These are phyloP conservation scores for Neophaeococcomyces mojaviensis DNA, from an alignment of 2,329 filamentous ascomycete genomes.

Conservation along the genomic window DNA sequence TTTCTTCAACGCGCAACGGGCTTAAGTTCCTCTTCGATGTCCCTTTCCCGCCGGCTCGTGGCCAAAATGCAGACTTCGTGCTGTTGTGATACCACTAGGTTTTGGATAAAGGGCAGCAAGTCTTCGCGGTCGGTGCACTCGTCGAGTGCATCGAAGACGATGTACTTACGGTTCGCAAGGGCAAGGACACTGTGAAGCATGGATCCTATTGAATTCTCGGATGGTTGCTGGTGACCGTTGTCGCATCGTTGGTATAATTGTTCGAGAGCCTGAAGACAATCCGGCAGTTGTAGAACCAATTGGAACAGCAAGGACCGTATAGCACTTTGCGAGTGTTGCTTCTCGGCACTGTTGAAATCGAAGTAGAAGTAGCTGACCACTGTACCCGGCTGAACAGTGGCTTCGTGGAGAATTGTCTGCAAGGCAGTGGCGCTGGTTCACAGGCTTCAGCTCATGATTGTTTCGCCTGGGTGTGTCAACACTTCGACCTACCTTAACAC, in stretches of 20 bases:
- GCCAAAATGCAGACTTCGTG: constrained; percentile 11
- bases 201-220: neutral
- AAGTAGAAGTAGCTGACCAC: constrained; percentile 19
- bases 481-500: constrained; percentile 9
- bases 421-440: constrained; percentile 9
- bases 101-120: constrained; percentile 10
- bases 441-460: constrained; percentile 1
- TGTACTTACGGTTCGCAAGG: constrained; percentile 5
- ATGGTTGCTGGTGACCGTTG: constrained; percentile 10
- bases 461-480: neutral
- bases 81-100: neutral
- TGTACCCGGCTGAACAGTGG: neutral
- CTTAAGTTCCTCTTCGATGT: constrained; percentile 13
- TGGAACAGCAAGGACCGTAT: constrained; percentile 16
- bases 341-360: constrained; percentile 17
- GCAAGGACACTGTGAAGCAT: constrained; percentile 6
- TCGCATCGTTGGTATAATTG: constrained; percentile 7
- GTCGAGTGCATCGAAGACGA: constrained; percentile 20
- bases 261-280: constrained; percentile 7
- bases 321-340: constrained; percentile 12
- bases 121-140: constrained; percentile 14
- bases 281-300: constrained; percentile 2
- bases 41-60: constrained; percentile 14
- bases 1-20: too few relatives aligned
- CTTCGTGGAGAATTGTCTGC: neutral